These are phyloP conservation scores for Irpex sp. DNA, from an alignment of 1,284 basidiomycete genomes.

Conservation along the genomic window DNA sequence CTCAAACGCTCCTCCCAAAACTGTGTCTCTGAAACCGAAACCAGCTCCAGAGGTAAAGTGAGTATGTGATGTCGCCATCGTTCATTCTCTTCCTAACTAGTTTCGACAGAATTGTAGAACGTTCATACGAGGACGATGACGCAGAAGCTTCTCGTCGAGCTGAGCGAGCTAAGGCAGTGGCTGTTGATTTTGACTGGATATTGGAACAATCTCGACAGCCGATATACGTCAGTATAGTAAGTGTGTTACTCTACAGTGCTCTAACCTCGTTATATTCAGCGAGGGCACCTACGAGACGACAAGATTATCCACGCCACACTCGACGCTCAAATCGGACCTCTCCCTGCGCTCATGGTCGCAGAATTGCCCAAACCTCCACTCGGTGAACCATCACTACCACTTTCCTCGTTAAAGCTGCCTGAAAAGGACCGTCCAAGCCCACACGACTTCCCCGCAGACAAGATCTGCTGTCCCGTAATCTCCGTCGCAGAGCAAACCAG, in stretches of 20 bases:
- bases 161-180: constrained; percentile 24
- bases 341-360: constrained; percentile 16
- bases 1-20: constrained; percentile 21
- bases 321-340: background rate
- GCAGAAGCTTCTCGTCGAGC: constrained; percentile 24
- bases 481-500: background rate
- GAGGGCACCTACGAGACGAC: constrained; percentile 4
- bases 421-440: constrained; percentile 19
- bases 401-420: constrained; percentile 4
- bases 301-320: constrained; percentile 11
- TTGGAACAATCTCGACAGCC: constrained; percentile 19
- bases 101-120: constrained; percentile 12
- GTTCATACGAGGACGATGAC: constrained; percentile 27
- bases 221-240: constrained; percentile 18
- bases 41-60: constrained; percentile 23
- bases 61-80: background rate
- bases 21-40: constrained; percentile 24
- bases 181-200: constrained; percentile 30
- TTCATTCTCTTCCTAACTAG: background rate
- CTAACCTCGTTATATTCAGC: constrained; percentile 9
- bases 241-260: background rate
- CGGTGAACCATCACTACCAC: constrained; percentile 6
- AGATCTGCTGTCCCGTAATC: constrained; percentile 17
- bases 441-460: constrained; percentile 16
- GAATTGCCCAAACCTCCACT: constrained; percentile 15